Percentiles rank a stretch among this genome's conserved stretches.
Evolutionary conservation across 78 protist species (phyloP).

Genomic region (Bodo saltans): DNA sequence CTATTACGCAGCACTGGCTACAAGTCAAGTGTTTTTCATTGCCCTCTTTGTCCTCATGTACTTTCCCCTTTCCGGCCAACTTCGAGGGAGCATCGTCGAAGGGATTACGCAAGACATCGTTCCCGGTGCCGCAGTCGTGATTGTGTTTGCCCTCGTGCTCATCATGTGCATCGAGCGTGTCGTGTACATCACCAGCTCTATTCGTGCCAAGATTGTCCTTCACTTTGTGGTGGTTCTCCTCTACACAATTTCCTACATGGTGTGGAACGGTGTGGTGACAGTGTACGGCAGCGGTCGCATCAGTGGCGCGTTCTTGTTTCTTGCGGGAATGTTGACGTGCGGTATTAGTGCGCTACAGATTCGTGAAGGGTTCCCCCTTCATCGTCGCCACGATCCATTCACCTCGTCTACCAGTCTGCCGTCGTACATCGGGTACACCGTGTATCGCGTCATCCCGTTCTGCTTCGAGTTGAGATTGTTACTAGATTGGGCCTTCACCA

Average conservation of each 20-base stretch:
- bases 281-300: not conserved
- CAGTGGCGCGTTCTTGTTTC: not conserved
- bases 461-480: constrained; percentile 18
- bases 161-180: constrained; percentile 25
- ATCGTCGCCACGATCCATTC: constrained; percentile 19
- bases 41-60: not conserved
- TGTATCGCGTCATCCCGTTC: constrained; percentile 30
- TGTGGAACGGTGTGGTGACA: not conserved
- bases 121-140: constrained; percentile 25
- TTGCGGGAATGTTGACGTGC: not conserved
- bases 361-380: constrained; percentile 6
- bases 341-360: constrained; percentile 24
- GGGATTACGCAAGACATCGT: constrained; percentile 3
- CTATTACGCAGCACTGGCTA: not conserved
- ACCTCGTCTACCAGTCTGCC: not conserved
- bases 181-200: not conserved
- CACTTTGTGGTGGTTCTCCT: not conserved
- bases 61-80: not conserved
- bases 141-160: not conserved
- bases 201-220: not conserved
- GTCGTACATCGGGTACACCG: not conserved
- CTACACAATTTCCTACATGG: not conserved
- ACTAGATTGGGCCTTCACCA: constrained; percentile 33
- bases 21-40: not conserved
- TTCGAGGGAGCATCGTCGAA: not conserved